Conservation (phyloP, 1,284 basidiomycete species). For the Cerrena zonata region DNA sequence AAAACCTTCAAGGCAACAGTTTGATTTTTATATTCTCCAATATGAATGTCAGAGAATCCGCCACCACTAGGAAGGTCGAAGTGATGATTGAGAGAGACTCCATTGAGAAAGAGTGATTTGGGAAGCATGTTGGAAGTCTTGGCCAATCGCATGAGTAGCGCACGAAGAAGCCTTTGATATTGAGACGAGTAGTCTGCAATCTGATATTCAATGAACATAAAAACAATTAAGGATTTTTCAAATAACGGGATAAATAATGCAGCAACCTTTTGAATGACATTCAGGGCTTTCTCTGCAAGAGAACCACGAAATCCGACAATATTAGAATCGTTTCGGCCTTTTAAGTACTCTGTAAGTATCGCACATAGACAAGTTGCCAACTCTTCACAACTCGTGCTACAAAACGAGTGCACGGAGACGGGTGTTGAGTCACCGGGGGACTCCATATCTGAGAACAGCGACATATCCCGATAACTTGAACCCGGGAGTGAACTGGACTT, state of each 20-base stretch:
- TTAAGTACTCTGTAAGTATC: not conserved
- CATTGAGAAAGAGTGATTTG: not conserved
- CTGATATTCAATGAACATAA: too few species aligned
- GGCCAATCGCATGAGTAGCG: not conserved
- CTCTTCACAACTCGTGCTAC: not conserved
- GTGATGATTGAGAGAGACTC: not conserved
- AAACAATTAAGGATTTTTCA: not conserved
- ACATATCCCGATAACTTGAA: not conserved
- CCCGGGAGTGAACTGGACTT: not conserved
- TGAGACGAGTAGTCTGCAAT: not conserved
- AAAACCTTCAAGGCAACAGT: constrained; percentile 7
- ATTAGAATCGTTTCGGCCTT: not conserved
- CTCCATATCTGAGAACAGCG: not conserved
- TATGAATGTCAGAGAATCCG: constrained; percentile 8
- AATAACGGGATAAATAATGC: not conserved
- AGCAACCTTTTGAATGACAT: constrained; percentile 6
- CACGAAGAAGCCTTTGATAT: not conserved
- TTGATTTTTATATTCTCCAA: constrained; percentile 7
- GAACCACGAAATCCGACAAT: not conserved
- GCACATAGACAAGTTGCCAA: not conserved
- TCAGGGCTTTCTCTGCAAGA: not conserved
- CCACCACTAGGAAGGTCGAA: not conserved
- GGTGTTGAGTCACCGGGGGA: too few species aligned
- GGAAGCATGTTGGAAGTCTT: not conserved
- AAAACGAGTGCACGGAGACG: not conserved